phyloP scores from a whole-genome alignment of 495 filamentous ascomycete genomes.

The Penicillium pancosmium region DNA sequence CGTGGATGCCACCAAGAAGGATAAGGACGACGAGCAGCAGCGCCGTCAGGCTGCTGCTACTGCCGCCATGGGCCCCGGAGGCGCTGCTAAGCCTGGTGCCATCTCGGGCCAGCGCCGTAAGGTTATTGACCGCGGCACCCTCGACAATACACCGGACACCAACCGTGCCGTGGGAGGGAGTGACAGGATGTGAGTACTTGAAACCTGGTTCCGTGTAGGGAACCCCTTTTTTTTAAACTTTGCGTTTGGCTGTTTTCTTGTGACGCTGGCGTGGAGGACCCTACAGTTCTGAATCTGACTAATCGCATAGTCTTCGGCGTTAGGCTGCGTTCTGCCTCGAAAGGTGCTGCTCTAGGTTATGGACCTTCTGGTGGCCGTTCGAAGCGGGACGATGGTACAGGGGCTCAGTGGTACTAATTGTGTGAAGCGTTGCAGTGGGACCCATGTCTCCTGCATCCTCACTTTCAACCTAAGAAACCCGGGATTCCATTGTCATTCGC shows the following conservation, averaged over 20 bases:
- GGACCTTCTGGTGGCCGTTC: constrained; percentile 71
- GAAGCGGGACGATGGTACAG: constrained; percentile 70
- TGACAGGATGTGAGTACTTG: constrained; percentile 97
- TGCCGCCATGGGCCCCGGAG: constrained; percentile 61
- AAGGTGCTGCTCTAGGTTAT: constrained; percentile 72
- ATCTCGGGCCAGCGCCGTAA: constrained; percentile 83
- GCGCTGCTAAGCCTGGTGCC: constrained; percentile 67
- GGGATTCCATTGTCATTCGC: constrained; percentile 34
- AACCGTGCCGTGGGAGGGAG: constrained; percentile 87
- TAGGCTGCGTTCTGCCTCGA: constrained; percentile 94
- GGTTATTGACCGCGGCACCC: constrained; percentile 71
- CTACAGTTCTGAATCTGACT: constrained; percentile 75
- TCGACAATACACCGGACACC: constrained; percentile 82
- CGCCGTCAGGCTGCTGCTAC: constrained; percentile 62
- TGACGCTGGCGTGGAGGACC: constrained; percentile 77
- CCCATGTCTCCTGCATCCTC: constrained; percentile 37
- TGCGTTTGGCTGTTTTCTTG: constrained; percentile 80
- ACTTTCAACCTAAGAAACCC: constrained; percentile 36
- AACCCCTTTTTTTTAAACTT: constrained; percentile 58
- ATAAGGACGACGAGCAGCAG: constrained; percentile 74
- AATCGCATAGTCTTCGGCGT: constrained; percentile 86
- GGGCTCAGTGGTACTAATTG: constrained; percentile 65
- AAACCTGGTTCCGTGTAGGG: constrained; percentile 91
- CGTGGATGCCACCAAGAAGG: constrained; percentile 73
- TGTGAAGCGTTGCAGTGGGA: constrained; percentile 41